Conservation (phyloP, 257 asterid species). For the Verbascum thapsus region DNA sequence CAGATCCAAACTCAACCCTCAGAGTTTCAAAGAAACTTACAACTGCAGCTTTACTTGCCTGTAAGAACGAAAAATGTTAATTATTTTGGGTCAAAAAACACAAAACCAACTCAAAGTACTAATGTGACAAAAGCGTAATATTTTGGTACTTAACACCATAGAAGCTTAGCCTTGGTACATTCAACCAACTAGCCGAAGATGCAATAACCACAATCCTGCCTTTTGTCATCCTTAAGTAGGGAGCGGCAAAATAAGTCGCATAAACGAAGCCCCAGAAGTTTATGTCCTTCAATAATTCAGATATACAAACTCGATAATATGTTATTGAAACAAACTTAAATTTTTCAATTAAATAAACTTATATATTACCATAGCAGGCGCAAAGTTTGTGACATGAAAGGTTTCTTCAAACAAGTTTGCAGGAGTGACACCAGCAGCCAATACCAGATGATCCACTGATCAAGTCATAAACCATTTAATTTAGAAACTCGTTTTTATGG, state of each 20-base stretch:
- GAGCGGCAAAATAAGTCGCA: constrained; percentile 54
- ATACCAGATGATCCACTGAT: constrained; percentile 78
- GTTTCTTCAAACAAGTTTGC: constrained; percentile 62
- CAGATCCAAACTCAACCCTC: constrained; percentile 59
- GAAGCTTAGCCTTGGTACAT: constrained; percentile 71
- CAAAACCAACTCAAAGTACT: background rate
- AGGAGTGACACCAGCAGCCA: constrained; percentile 62
- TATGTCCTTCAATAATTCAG: constrained; percentile 53
- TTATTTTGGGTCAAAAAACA: too few species aligned
- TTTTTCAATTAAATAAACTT: background rate
- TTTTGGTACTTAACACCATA: constrained; percentile 45
- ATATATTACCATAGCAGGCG: constrained; percentile 56
- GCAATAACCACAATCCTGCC: constrained; percentile 67
- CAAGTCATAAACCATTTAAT: background rate
- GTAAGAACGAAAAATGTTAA: background rate
- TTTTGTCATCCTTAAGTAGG: constrained; percentile 56
- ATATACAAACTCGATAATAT: background rate
- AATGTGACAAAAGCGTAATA: background rate
- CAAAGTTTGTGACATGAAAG: constrained; percentile 44
- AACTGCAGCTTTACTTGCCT: constrained; percentile 92
- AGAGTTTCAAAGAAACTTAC: constrained; percentile 71
- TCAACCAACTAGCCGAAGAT: constrained; percentile 78
- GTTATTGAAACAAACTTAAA: too few species aligned
- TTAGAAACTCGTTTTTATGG: background rate
- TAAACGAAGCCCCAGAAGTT: constrained; percentile 83